A percentile compares a stretch with the other conserved stretches of the same genome.
These are phyloP conservation scores for Venturia nashicola DNA, from an alignment of 2,329 filamentous ascomycete genomes.

Conservation along the genomic window DNA sequence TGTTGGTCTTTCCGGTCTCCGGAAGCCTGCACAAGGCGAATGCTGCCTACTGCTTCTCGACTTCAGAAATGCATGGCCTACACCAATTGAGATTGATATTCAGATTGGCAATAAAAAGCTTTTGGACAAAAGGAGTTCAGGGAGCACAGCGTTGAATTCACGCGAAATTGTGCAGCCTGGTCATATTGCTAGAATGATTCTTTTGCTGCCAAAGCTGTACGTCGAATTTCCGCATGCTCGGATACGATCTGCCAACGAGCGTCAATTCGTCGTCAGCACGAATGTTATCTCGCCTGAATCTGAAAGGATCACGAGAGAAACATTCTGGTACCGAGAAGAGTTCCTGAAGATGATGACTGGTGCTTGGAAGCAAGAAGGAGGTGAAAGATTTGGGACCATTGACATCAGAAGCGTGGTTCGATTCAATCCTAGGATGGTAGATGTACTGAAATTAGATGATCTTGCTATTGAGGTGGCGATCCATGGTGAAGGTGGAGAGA, in stretches of 20 bases:
- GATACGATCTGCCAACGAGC: slow-evolving; percentile 67
- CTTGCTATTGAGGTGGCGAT: slow-evolving; percentile 28
- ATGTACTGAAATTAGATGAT: slow-evolving; percentile 70
- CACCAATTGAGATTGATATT: slow-evolving; percentile 56
- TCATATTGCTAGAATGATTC: slow-evolving; percentile 58
- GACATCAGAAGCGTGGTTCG: slow-evolving; percentile 61
- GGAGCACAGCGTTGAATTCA: slow-evolving; percentile 9
- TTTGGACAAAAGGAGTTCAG: background rate
- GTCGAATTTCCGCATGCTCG: slow-evolving; percentile 63
- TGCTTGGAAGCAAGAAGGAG: slow-evolving; percentile 54
- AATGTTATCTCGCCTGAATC: slow-evolving; percentile 66
- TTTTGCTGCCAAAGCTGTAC: slow-evolving; percentile 65
- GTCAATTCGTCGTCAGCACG: slow-evolving; percentile 85
- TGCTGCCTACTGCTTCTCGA: slow-evolving; percentile 74
- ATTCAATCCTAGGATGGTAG: slow-evolving; percentile 66
- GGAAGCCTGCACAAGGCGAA: slow-evolving; percentile 30
- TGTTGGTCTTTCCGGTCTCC: background rate
- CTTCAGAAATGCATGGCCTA: slow-evolving; percentile 82
- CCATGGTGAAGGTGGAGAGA: background rate
- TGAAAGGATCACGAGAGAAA: slow-evolving; percentile 66
- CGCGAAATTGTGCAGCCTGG: slow-evolving; percentile 37
- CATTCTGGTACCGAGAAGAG: slow-evolving; percentile 83
- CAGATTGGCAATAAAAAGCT: slow-evolving; percentile 27
- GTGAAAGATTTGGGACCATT: slow-evolving; percentile 44
- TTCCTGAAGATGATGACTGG: slow-evolving; percentile 60